Evolutionary conservation across 2,329 filamentous ascomycete genomes (phyloP).

Genomic region (Ophiostoma piceae): DNA sequence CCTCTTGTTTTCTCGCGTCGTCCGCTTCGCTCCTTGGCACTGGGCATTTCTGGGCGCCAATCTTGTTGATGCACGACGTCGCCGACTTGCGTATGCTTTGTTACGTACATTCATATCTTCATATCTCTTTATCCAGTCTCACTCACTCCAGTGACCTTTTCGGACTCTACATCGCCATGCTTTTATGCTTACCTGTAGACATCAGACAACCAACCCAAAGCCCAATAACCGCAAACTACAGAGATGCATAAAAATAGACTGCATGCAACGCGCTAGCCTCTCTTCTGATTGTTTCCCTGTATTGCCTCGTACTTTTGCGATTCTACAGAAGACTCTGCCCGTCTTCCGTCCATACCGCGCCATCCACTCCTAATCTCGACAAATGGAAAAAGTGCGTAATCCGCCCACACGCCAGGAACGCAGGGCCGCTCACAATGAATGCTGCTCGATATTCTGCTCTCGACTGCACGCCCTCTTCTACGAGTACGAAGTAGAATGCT

Average conservation of each 20-base stretch:
- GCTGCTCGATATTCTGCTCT: not conserved
- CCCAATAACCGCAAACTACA: not conserved
- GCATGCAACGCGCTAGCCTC: not conserved
- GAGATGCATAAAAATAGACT: slow-evolving; percentile 3
- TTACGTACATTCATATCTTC: not conserved
- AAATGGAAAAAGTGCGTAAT: slow-evolving; percentile 6
- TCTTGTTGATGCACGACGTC: not conserved
- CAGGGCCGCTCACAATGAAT: not conserved
- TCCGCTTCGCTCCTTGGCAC: not conserved
- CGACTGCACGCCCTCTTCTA: not conserved
- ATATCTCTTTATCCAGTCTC: not conserved
- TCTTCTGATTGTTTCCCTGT: no score
- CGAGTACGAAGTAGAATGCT: no score
- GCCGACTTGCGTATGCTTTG: slow-evolving; percentile 4
- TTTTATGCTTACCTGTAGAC: not conserved
- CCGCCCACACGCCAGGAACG: not conserved
- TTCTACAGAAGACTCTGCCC: not conserved
- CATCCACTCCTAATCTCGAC: not conserved
- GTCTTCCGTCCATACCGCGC: slow-evolving; percentile 1
- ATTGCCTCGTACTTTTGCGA: not conserved
- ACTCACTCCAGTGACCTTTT: no score
- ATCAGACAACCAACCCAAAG: not conserved
- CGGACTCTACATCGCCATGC: not conserved
- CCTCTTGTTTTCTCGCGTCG: not conserved
- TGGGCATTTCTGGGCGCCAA: slow-evolving; percentile 3